Evolutionary conservation across 805 yeast genomes (phyloP).

Genomic region (Nakazawaea pomicola): DNA sequence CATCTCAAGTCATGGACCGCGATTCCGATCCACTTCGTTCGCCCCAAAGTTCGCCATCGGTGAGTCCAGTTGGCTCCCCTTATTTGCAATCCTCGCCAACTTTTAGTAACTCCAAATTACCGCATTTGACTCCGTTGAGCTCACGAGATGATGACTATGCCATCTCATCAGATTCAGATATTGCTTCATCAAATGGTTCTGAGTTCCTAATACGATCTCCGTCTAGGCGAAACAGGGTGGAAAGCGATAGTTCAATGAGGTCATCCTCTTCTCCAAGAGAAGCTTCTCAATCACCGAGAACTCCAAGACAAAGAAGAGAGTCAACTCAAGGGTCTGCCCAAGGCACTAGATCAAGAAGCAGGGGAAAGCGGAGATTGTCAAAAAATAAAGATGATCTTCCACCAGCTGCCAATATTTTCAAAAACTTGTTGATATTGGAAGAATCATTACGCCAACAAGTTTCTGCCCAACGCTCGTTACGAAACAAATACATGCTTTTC

Average conservation of each 20-base stretch:
- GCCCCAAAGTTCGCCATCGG: slow-evolving; percentile 1
- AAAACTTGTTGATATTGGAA: slow-evolving; percentile 79
- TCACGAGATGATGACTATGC: slow-evolving; percentile 26
- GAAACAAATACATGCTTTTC: slow-evolving; percentile 59
- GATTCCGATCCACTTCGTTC: slow-evolving; percentile 4
- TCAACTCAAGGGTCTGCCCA: not conserved
- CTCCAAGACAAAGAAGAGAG: slow-evolving; percentile 2
- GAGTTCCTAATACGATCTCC: slow-evolving; percentile 11
- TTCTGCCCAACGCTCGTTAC: slow-evolving; percentile 58
- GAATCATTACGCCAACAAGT: slow-evolving; percentile 82
- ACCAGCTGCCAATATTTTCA: slow-evolving; percentile 67
- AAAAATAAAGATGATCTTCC: slow-evolving; percentile 24
- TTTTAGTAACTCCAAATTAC: slow-evolving; percentile 19
- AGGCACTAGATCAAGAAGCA: slow-evolving; percentile 17
- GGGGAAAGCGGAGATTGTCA: slow-evolving; percentile 22
- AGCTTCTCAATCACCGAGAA: not conserved
- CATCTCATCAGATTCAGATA: slow-evolving; percentile 25
- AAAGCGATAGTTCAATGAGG: slow-evolving; percentile 5
- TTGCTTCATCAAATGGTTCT: slow-evolving; percentile 19
- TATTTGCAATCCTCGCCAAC: slow-evolving; percentile 11
- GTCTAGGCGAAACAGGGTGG: slow-evolving; percentile 1
- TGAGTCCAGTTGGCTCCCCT: slow-evolving; percentile 6
- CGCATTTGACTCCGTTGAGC: slow-evolving; percentile 21
- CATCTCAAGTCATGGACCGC: not conserved
- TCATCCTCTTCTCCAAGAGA: not conserved